Base-by-base conservation (phyloP, 164 flowering plant species). In the Platanus orientalis region DNA sequence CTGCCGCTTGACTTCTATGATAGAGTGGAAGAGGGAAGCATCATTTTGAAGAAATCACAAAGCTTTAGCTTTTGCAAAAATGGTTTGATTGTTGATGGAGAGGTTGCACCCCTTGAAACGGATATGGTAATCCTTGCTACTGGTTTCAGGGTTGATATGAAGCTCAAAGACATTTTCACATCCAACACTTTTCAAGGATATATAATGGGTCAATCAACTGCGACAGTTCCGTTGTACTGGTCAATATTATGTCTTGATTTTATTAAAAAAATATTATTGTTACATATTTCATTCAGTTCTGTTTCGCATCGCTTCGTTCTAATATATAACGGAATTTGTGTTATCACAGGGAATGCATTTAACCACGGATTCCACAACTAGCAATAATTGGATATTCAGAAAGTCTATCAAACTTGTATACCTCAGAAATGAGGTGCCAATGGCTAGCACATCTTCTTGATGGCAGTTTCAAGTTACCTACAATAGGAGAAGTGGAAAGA, bases 41-140 rank as follows among this genome's bases (percentile, higher is more conserved):
- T 89, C 52, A 55, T 68, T 10, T 54, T 89, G 44, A 79, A 79
- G 66, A 87, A 73, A 57, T 54, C 82, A 7, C 60, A 28, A 6
- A 66, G 51, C n/a, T 73, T 85, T n/a, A 48, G 80, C 58, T 89
- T 89, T 67, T 76, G 75, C 71, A 62, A 77, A 48, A 72, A 83
- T 0, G 91, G 88, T 0, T 24, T 87, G 57, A 7, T 80, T 47
- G 6, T 87, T 21, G 75, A 85, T n/a, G 80, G 64, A 0, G 77
- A 79, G 7, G 34, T 0, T n/a, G 54, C 47, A 0, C 73, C 78
- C 23, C 7, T 78, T 19, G 58, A 89, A 45, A 65, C 79, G 0
- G 89, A 87, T 71, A 2, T 84, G 49, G 86, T 85, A 50, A 85
- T 89, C 64, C 45, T 87, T 29, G 88, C 84, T 10, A 87, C 89